phyloP scores from a whole-genome alignment of 192 early-diverging fungal genomes.

The Thamnidium elegans region DNA sequence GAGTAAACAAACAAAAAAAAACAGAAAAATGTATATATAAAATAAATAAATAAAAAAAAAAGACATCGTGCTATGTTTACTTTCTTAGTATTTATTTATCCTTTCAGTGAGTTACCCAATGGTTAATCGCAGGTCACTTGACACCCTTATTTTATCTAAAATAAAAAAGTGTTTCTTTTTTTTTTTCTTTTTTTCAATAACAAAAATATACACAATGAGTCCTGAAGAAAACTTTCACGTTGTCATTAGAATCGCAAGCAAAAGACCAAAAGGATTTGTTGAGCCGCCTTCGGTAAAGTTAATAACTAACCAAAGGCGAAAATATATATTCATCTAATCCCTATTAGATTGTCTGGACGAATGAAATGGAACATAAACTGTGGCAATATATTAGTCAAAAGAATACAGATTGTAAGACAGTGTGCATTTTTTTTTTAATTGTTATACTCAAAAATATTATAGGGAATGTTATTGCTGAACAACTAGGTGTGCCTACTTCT shows the following conservation, averaged over 20 bases:
- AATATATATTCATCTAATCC: not conserved
- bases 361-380: slow-evolving; percentile 55
- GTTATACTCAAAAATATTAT: not conserved
- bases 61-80: no score
- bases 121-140: no score
- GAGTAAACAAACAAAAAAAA: slow-evolving; percentile 11
- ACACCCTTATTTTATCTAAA: no score
- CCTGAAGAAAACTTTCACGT: slow-evolving; percentile 41
- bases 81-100: no score
- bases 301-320: not conserved
- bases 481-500: slow-evolving; percentile 48
- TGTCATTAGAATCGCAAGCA: slow-evolving; percentile 48
- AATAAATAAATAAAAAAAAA: no score
- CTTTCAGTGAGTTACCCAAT: no score
- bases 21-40: not conserved
- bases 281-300: slow-evolving; percentile 49
- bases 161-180: no score
- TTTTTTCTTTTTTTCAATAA: no score
- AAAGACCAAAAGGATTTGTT: slow-evolving; percentile 48
- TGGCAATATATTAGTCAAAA: slow-evolving; percentile 56
- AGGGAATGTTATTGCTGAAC: slow-evolving; percentile 52
- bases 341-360: slow-evolving; percentile 54
- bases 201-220: no score
- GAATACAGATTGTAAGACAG: slow-evolving; percentile 51
- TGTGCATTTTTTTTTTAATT: not conserved